Base-by-base conservation (phyloP, 106 monocot genomes). In the Ottelia alismoides region DNA sequence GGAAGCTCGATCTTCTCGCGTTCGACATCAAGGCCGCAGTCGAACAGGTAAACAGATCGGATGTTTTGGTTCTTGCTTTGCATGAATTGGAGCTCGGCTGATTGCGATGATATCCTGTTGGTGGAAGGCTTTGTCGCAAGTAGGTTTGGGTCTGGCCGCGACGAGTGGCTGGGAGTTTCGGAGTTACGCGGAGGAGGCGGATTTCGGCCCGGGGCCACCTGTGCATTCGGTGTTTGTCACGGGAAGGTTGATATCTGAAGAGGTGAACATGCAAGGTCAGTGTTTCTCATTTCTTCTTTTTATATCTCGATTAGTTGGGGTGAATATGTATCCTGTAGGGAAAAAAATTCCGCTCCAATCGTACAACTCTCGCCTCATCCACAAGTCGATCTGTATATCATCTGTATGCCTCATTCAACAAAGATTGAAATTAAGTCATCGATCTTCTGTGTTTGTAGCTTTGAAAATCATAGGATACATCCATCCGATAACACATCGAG, bases 21-120 rank as follows among this genome's bases (percentile, higher is more conserved):
- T 76, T 90, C 23, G 82, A 82, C 56, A 40, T 90, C 52, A 61
- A 49, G 25, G 53, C 65, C 2, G 76, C 76, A 48, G 51, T 92
- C 5, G 30, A 56, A 46, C 70, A 92, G 83, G 91, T 84, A 53
- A 73, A 4, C 0, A 4, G 11, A 27, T 25, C 53, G 16, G 40
- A 6, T 43, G 16, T 6, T 6, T 16, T 43, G 40, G 6, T 16
- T 6, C 40, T 43, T 43, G 10, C 6, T 43, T 43, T 43, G n/a
- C n/a, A n/a, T n/a, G n/a, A n/a, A n/a, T n/a, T n/a, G n/a, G 40
- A 7, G 16, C 16, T 16, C 40, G 6, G 11, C 20, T 56, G 18
- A 6, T 56, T 30, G 30, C 18, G 11, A 19, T 56, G 56, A 22
- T 10, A 10, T 53, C 26, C 6, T 53, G 9, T 52, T 53, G 21